A percentile compares a stretch with the other conserved stretches of the same genome.
Conservation (phyloP, 371 early-diverging fungal species). For the Parasitella parasitica region DNA sequence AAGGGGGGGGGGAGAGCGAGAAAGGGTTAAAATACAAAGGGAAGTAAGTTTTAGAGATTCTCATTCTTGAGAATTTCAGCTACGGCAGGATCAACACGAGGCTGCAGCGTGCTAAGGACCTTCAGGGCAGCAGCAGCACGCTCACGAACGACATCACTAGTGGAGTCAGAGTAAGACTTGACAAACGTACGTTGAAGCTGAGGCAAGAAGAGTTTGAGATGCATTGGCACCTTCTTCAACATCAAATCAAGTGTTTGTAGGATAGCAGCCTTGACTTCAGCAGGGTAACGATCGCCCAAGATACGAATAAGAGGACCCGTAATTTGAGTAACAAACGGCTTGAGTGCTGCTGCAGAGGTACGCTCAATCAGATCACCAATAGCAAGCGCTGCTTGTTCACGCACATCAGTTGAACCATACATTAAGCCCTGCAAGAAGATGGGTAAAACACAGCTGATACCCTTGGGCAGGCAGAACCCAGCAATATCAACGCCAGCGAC, state of each 20-base stretch:
- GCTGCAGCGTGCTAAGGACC: constrained; percentile 24
- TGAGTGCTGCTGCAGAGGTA: constrained; percentile 75
- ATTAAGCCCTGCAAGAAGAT: constrained; percentile 94
- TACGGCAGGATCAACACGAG: constrained; percentile 25
- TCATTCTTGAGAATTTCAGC: constrained; percentile 27
- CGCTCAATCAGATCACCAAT: constrained; percentile 80
- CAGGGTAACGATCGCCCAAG: constrained; percentile 91
- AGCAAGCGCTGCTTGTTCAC: constrained; percentile 85
- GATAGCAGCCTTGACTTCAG: constrained; percentile 90
- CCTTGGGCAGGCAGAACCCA: constrained; percentile 92
- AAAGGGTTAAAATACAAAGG: not conserved
- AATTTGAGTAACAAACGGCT: constrained; percentile 91
- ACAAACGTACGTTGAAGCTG: constrained; percentile 97
- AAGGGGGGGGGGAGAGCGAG: too few relatives aligned
- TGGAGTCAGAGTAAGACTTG: constrained; percentile 82
- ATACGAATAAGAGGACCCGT: constrained; percentile 98
- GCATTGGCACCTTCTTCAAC: constrained; percentile 79
- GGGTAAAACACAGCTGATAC: constrained; percentile 86
- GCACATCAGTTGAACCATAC: constrained; percentile 81
- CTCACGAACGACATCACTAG: constrained; percentile 68
- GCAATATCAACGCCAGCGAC: constrained; percentile 69
- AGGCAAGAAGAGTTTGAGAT: constrained; percentile 95
- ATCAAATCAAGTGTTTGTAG: constrained; percentile 79
- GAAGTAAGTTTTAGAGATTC: not conserved
- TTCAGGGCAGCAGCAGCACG: constrained; percentile 80